A percentile compares a stretch with the other conserved stretches of the same genome.
These are phyloP conservation scores for Aspergillus incahuasiensis DNA, from an alignment of 495 filamentous ascomycete species.

Conservation along the genomic window DNA sequence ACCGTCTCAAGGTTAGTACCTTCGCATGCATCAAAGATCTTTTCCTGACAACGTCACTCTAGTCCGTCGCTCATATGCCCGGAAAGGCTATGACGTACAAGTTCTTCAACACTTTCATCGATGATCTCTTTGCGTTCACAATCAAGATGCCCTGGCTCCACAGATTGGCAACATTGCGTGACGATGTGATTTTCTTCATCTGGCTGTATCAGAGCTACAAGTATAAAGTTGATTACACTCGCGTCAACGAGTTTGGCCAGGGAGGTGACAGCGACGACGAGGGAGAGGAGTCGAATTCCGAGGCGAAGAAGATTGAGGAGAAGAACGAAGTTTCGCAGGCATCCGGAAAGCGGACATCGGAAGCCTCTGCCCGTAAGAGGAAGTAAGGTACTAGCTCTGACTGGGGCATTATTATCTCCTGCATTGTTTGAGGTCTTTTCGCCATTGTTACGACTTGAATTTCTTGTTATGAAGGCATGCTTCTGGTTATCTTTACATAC, in stretches of 20 bases:
- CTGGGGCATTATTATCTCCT: background rate
- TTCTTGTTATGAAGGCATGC: background rate
- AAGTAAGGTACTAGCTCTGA: constrained; percentile 25
- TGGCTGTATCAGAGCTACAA: constrained; percentile 94
- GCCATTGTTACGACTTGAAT: background rate
- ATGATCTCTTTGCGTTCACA: constrained; percentile 92
- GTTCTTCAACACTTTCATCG: constrained; percentile 78
- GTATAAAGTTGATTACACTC: constrained; percentile 87
- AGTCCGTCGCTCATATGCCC: constrained; percentile 95
- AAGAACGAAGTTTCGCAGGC: constrained; percentile 21
- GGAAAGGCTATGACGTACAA: constrained; percentile 96
- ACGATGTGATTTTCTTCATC: constrained; percentile 97
- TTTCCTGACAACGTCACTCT: constrained; percentile 14
- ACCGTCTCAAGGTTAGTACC: constrained; percentile 68
- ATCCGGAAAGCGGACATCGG: constrained; percentile 30
- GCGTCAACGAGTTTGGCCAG: constrained; percentile 97
- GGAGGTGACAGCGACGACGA: constrained; percentile 81
- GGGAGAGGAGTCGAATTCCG: constrained; percentile 42
- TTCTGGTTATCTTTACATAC: background rate
- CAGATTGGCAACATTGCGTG: constrained; percentile 86
- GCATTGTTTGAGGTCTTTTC: background rate
- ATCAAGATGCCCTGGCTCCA: constrained; percentile 99
- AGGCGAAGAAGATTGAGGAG: constrained; percentile 35
- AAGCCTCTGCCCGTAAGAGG: constrained; percentile 36
- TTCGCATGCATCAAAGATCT: background rate